phyloP scores from a whole-genome alignment of 2,329 filamentous ascomycete genomes.

The Phialocephala sp. region DNA sequence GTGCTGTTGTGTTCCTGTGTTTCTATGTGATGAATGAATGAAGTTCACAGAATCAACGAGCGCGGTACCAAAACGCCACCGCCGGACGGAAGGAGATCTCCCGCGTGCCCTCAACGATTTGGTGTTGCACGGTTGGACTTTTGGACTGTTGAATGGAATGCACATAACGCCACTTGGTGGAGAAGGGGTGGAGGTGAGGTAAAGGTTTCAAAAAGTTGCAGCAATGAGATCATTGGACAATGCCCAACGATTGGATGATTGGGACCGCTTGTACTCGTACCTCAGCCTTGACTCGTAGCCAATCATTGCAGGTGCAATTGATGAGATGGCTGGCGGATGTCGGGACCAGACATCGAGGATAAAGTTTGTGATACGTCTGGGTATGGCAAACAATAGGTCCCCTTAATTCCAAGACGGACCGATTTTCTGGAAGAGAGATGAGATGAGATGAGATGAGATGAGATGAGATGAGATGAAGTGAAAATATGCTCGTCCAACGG shows the following conservation, averaged over 20 bases:
- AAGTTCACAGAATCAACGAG: too few species aligned
- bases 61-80: not conserved
- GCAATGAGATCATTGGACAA: not conserved
- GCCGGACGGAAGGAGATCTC: not conserved
- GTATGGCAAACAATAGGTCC: not conserved
- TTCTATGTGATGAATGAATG: too few species aligned
- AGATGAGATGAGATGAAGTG: constrained; percentile 1
- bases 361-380: not conserved
- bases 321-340: not conserved
- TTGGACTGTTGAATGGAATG: not conserved
- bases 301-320: not conserved
- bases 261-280: not conserved
- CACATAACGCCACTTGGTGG: not conserved
- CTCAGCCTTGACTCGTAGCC: not conserved
- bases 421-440: constrained; percentile 10
- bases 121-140: not conserved
- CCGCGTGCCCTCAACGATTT: not conserved
- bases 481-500: constrained; percentile 3
- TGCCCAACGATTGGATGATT: not conserved
- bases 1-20: not conserved
- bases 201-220: not conserved
- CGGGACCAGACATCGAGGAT: not conserved
- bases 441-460: constrained; percentile 2
- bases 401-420: constrained; percentile 16
- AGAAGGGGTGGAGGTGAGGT: not conserved